Percentiles rank a stretch among this genome's conserved stretches.
phyloP scores from a whole-genome alignment of 768 basidiomycete genomes.

The Serendipita indica region DNA sequence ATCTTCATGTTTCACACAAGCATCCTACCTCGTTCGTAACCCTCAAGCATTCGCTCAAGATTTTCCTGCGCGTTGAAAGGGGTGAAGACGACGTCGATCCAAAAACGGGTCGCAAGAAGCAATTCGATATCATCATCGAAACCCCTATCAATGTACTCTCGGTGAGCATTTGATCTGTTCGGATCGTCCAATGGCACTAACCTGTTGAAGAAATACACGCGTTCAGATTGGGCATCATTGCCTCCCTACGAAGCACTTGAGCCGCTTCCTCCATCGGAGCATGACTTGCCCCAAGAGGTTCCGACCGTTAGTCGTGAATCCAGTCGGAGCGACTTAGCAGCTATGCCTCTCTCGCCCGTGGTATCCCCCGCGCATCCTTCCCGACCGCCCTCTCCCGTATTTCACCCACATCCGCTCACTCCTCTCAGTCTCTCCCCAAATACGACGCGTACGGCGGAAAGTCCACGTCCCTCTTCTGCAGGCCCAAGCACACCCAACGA shows the following conservation, averaged over 20 bases:
- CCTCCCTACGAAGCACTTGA: neutral
- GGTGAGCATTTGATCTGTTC: slow-evolving; percentile 30
- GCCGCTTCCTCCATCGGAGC: neutral
- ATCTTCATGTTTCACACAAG: slow-evolving; percentile 64
- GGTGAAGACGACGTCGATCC: slow-evolving; percentile 55
- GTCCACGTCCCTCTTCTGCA: neutral
- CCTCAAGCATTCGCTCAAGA: slow-evolving; percentile 64
- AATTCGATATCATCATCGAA: slow-evolving; percentile 78
- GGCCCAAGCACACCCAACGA: neutral
- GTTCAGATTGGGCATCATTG: neutral
- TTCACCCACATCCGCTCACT: neutral
- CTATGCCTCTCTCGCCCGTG: neutral
- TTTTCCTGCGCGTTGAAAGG: slow-evolving; percentile 67
- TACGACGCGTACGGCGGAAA: neutral
- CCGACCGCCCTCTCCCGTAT: neutral
- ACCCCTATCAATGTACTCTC: slow-evolving; percentile 79
- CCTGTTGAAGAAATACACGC: neutral
- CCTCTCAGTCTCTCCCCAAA: neutral
- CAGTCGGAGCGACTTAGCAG: neutral
- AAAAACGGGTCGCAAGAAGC: slow-evolving; percentile 57
- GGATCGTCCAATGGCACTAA: neutral
- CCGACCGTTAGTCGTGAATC: neutral
- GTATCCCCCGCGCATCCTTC: neutral
- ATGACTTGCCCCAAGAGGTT: neutral
- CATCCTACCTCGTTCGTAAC: slow-evolving; percentile 61